Conservation (phyloP, 352 stramenopile genomes). For the Phytophthora fragariaefolia region DNA sequence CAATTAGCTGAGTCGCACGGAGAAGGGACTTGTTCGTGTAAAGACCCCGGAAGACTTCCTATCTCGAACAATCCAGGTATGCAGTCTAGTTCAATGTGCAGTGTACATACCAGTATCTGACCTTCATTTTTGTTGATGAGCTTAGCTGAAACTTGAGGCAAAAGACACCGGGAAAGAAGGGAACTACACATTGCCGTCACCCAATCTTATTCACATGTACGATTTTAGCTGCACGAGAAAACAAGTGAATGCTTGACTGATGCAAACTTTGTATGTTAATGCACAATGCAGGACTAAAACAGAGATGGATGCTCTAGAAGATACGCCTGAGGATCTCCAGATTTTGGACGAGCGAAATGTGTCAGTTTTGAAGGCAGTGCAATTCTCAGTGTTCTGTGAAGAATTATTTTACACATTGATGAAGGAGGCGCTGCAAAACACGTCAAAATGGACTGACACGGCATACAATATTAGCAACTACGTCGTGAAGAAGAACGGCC, state of each 20-base stretch:
- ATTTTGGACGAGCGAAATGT: slow-evolving; percentile 72
- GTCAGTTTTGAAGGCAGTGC: slow-evolving; percentile 76
- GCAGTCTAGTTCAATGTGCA: background rate
- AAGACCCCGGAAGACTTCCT: slow-evolving; percentile 84
- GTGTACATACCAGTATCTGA: background rate
- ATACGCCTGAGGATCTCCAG: slow-evolving; percentile 69
- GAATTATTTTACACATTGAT: slow-evolving; percentile 87
- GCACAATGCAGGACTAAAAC: slow-evolving; percentile 49
- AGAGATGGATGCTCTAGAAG: slow-evolving; percentile 62
- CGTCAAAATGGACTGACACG: slow-evolving; percentile 72
- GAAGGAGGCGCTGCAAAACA: slow-evolving; percentile 76
- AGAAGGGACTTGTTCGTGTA: slow-evolving; percentile 78
- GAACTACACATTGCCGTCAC: slow-evolving; percentile 54
- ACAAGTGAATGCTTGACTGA: background rate
- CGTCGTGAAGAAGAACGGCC: slow-evolving; percentile 51
- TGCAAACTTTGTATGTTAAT: slow-evolving; percentile 1
- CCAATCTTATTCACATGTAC: slow-evolving; percentile 54
- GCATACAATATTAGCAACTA: slow-evolving; percentile 75
- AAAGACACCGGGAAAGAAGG: slow-evolving; percentile 42
- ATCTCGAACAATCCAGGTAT: slow-evolving; percentile 75
- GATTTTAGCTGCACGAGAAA: slow-evolving; percentile 1
- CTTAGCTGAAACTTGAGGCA: slow-evolving; percentile 47
- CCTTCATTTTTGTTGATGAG: background rate
- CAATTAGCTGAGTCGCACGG: slow-evolving; percentile 76
- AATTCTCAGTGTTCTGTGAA: slow-evolving; percentile 90